Base-by-base conservation (phyloP, 257 asterid genomes). In the Solanum verrucosum region DNA sequence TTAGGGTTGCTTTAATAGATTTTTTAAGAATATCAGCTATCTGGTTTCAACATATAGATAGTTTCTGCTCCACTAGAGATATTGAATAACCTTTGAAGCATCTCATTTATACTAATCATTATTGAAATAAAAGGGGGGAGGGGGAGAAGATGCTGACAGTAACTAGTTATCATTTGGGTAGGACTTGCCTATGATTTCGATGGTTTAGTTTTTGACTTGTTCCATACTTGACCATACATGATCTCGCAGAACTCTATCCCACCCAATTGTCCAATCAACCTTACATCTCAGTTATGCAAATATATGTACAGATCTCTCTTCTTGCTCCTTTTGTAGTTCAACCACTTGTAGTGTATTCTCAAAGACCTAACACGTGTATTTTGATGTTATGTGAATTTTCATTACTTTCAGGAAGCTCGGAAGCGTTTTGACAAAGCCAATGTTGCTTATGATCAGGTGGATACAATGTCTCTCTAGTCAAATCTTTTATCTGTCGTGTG, bases 391-490 rank as follows among this genome's bases (percentile, higher is more conserved):
- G 85, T 87, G 74, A 77, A 72, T 37, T 86, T 72, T 91, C 88
- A 34, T 87, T 88, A 84, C n/a, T 78, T 89, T 90, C 98, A 97
- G 99, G 99, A 97, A 90, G 95, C 98, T 89, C 99, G 92, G 91
- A 97, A 96, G 93, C 98, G 99, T 91, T 97, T 97, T 91, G 99
- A 96, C 91, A 97, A 97, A 89, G 98, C 98, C 81, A 96, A 92
- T 90, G 93, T 93, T 88, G 88, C 88, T 89, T 97, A 97, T 91
- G 99, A 97, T 89, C 99, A 97, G 99, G 99, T 95, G 82, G 88
- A 88, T 86, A 90, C 87, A 85, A 77, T 27, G 9, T 79, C 23
- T 87, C 25, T 34, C 14, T 88, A 68, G 85, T 84, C 70, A 83
- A 40, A 31, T 79, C 20, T 82, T 49, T 82, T 49, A 82, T 49